Evolutionary conservation across 83 land plant genomes (phyloP), one percentile per base, ranked within the genome.

Genomic region (Picea engelmannii): DNA sequence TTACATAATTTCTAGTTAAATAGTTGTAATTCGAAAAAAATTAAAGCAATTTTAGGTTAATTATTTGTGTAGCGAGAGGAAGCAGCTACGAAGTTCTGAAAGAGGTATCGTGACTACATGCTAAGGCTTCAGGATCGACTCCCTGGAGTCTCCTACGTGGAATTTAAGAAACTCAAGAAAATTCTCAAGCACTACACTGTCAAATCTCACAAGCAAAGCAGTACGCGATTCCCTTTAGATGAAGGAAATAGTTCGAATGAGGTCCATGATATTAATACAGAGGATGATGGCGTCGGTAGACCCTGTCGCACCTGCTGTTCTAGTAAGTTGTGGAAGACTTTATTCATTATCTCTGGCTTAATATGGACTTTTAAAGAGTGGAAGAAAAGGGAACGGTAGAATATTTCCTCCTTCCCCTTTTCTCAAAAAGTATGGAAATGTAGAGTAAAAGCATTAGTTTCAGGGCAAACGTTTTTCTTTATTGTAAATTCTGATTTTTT

Each of bases 151-250:
- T 66, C 40, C 10, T 49, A 49, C 1, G 52, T 49, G 9, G 10
- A 9, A 66, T 66, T 68, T 68, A 68, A 68, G 71, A 68, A 68
- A 68, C 35, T 31, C 6, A 68, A 68, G 71, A 68, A 68, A 68
- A 17, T 68, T 68, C 71, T 68, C 42, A 68, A 68, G 31, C 71
- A 27, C 5, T 68, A 42, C 71, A 68, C 71, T 31, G 71, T 68
- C 27, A 35, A 24, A 68, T 24, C 16, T 68, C 71, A 68, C 38
- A 68, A 31, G 17, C 42, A 68, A 68, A 38, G 42, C 18, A 13
- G 42, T 42, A 35, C 31, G 38, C 16, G 42, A 2, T 10, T 68
- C 35, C 20, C 38, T 68, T 27, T 6, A 0, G 71, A 35, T 68
- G 40, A 17, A 68, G 71, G 42, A 13, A 68, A 6, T 16, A 68